Evolutionary conservation across 192 early-diverging fungal genomes (phyloP).

Genomic region (Entomortierella lignicola): DNA sequence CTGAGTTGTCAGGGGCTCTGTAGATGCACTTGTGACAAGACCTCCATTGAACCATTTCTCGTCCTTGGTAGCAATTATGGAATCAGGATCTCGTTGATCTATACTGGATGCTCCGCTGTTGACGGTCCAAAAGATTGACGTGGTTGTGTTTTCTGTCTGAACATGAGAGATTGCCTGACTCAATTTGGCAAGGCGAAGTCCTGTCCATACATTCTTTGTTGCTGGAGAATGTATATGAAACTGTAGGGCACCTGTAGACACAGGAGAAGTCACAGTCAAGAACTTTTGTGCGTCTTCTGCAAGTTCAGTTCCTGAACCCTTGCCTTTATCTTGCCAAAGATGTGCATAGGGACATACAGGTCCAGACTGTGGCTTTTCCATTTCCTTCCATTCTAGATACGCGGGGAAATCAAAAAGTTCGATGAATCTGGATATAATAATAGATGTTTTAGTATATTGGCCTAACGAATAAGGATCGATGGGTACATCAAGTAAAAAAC

Average conservation of each 20-base stretch:
- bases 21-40: constrained; percentile 37
- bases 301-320: constrained; percentile 31
- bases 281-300: constrained; percentile 33
- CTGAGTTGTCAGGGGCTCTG: neutral
- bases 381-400: constrained; percentile 57
- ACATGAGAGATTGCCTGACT: constrained; percentile 26
- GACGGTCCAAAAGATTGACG: constrained; percentile 49
- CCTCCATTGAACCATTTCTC: constrained; percentile 57
- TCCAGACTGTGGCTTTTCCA: constrained; percentile 51
- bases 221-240: constrained; percentile 57
- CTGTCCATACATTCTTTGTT: constrained; percentile 53
- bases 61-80: constrained; percentile 54
- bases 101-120: constrained; percentile 30
- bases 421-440: constrained; percentile 36
- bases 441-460: too few species aligned
- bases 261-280: constrained; percentile 31
- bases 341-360: constrained; percentile 65
- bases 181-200: constrained; percentile 44
- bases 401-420: constrained; percentile 57
- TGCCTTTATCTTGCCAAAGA: constrained; percentile 65
- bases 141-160: constrained; percentile 15
- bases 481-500: neutral
- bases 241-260: constrained; percentile 41
- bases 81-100: constrained; percentile 35
- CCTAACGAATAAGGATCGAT: too few species aligned